Evolutionary conservation across 768 basidiomycete species (phyloP), one percentile per base, ranked within the genome.

Genomic region (Rhizopogon vesiculosus): DNA sequence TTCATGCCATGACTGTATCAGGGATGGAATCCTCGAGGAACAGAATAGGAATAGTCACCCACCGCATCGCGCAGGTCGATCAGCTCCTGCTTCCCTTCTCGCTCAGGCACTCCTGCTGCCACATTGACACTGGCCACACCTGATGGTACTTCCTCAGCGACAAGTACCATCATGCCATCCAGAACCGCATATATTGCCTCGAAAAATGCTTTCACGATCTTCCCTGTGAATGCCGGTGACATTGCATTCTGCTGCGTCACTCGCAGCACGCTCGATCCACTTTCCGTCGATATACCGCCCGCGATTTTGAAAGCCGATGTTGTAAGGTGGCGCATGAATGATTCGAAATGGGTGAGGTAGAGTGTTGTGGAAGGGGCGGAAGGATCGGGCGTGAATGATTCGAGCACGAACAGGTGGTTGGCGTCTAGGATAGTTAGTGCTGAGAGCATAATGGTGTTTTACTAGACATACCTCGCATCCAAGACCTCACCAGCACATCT

Each of bases 171-270:
- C 51, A 96, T 72, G 2, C 95, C 93, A 63, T 96, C 93, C 41
- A 97, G 73, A 63, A 96, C 86, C 15, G 86, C 85, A 66, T 95
- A 93, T 31, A 94, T 63, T 0, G 85, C 80, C 65, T 98, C 94
- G 62, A 95, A 66, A 72, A 96, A 97, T 1, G 92, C 83, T 64
- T 85, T 88, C 9, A 84, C 86, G 58, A 96, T 86, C 75, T 89
- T 93, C 12, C 76, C 62, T 29, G 85, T 74, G 58, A 90, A 91
- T 3, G 84, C 80, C 31, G 76, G 72, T 4, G 87, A 76, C 25
- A 95, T 74, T 3, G 76, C 68, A 58, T 82, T 78, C 64, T 90
- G 87, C 61, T 83, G 84, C 40, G 74, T 72, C 18, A 76, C 74
- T 61, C 79, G 81, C 42, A 77, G 74, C 43, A 78, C 68, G 4